phyloP scores from a whole-genome alignment of 768 basidiomycete species.

The Trametes maxima region DNA sequence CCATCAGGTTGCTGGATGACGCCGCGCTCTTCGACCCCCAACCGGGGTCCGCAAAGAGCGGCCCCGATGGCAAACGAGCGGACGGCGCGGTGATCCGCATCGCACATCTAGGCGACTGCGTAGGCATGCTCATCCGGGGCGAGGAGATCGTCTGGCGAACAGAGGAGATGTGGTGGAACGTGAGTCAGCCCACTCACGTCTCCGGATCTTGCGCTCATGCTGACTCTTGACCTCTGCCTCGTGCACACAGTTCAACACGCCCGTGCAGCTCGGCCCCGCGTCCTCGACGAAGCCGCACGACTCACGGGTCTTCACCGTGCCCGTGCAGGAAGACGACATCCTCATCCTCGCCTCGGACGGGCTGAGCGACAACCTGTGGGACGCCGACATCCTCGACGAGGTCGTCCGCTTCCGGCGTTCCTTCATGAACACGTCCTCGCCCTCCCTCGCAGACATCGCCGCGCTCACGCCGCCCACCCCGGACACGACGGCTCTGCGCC shows the following conservation, averaged over 20 bases:
- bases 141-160: constrained; percentile 82
- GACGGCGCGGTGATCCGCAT: constrained; percentile 69
- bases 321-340: constrained; percentile 71
- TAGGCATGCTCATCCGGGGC: constrained; percentile 82
- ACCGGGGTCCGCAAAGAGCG: constrained; percentile 15
- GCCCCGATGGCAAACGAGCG: constrained; percentile 33
- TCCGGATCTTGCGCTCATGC: background rate
- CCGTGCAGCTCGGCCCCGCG: constrained; percentile 63
- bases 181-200: constrained; percentile 37
- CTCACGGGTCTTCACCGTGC: constrained; percentile 69
- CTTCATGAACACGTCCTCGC: constrained; percentile 26
- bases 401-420: constrained; percentile 58
- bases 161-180: constrained; percentile 92
- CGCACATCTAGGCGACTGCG: constrained; percentile 87
- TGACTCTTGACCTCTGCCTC: constrained; percentile 1
- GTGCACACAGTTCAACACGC: constrained; percentile 58
- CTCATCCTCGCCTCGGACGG: constrained; percentile 84
- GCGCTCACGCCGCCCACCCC: background rate
- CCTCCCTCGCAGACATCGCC: constrained; percentile 6
- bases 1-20: constrained; percentile 1
- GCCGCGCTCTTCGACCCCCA: constrained; percentile 22
- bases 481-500: constrained; percentile 39
- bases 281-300: constrained; percentile 64
- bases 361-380: constrained; percentile 86
- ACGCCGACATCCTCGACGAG: constrained; percentile 85